A percentile compares a stretch with the other conserved stretches of the same genome.
Evolutionary conservation across 176 grass and related monocot species (phyloP).

Genomic region (Tuctoria greenei): DNA sequence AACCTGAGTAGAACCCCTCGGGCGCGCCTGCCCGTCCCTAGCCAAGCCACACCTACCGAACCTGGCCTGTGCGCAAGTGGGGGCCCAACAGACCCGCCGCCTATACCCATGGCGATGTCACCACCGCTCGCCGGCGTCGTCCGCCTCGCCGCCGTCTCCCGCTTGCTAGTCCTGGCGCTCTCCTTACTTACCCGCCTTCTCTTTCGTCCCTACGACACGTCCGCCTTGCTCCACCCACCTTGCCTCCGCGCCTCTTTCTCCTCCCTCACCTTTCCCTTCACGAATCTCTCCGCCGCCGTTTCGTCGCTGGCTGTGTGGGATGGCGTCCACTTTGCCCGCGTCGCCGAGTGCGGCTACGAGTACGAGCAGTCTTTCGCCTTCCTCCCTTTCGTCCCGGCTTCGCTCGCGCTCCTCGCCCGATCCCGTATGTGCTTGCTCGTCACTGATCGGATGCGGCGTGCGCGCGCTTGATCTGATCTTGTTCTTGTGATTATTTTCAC

Average conservation of each 20-base stretch:
- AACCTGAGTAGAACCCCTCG: too few species aligned
- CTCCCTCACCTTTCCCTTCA: not conserved
- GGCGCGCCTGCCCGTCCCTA: too few species aligned
- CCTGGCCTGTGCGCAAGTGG: too few species aligned
- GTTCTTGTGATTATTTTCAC: not conserved
- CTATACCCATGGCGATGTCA: not conserved
- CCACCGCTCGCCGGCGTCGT: slow-evolving; percentile 33
- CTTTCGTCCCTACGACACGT: slow-evolving; percentile 88
- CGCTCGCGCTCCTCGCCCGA: slow-evolving; percentile 63
- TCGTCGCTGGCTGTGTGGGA: slow-evolving; percentile 81
- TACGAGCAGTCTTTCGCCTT: slow-evolving; percentile 94
- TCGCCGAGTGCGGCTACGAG: slow-evolving; percentile 93
- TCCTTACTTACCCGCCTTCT: slow-evolving; percentile 59
- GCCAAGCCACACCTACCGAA: too few species aligned
- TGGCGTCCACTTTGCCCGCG: slow-evolving; percentile 73
- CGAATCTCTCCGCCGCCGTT: slow-evolving; percentile 36
- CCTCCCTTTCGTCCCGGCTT: slow-evolving; percentile 69
- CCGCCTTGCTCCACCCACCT: slow-evolving; percentile 61
- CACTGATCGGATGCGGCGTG: not conserved
- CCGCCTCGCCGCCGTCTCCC: slow-evolving; percentile 49
- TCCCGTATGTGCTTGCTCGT: slow-evolving; percentile 41
- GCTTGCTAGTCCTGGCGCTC: slow-evolving; percentile 57
- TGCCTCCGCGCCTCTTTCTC: slow-evolving; percentile 49
- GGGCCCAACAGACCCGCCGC: too few species aligned
- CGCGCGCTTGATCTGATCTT: slow-evolving; percentile 35